Evolutionary conservation across 2,329 filamentous ascomycete species (phyloP).

Genomic region (Pseudopyricularia javanii): DNA sequence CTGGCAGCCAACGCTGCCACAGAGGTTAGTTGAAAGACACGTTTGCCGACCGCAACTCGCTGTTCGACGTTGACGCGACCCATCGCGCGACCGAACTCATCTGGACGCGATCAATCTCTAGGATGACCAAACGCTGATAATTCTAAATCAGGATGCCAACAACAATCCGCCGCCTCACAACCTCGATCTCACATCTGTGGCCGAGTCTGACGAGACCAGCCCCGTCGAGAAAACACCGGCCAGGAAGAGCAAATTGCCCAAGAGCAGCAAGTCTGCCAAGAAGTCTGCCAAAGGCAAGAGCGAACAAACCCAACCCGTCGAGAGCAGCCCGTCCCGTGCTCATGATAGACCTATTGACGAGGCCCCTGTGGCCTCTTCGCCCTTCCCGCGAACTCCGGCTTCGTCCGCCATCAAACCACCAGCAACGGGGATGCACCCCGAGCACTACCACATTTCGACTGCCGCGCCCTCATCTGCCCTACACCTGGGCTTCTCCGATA

Average conservation of each 20-base stretch:
- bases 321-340: not conserved
- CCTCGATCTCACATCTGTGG: not conserved
- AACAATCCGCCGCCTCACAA: not conserved
- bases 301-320: not conserved
- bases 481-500: constrained; percentile 69
- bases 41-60: not conserved
- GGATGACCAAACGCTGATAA: not conserved
- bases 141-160: not conserved
- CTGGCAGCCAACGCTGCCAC: constrained; percentile 21
- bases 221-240: not conserved
- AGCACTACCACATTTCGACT: constrained; percentile 64
- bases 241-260: not conserved
- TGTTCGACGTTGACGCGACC: not conserved
- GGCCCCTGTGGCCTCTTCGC: constrained; percentile 15
- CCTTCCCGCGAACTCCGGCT: constrained; percentile 42
- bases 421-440: constrained; percentile 81
- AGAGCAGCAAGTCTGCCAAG: not conserved
- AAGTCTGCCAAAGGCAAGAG: not conserved
- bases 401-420: constrained; percentile 57
- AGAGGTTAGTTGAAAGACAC: constrained; percentile 21
- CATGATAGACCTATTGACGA: not conserved
- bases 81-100: not conserved
- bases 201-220: not conserved
- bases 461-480: constrained; percentile 69
- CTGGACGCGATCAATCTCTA: not conserved